Conservation (phyloP, 768 basidiomycete genomes). For the Suillus brevipes region DNA sequence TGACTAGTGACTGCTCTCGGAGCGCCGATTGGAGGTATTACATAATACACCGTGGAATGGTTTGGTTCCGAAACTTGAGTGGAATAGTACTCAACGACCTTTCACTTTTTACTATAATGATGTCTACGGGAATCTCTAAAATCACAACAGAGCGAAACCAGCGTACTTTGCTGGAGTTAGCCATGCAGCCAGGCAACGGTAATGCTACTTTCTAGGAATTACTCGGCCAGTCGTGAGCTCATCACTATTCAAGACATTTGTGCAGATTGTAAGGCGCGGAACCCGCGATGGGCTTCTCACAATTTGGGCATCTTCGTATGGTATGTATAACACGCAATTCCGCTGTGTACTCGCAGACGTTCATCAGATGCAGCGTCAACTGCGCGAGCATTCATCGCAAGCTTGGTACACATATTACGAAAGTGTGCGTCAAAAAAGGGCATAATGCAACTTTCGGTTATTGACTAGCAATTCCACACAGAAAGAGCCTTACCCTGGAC, state of each 20-base stretch:
- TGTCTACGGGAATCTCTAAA: conserved; percentile 47
- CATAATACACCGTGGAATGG: conserved; percentile 1
- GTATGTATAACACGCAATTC: conserved; percentile 37
- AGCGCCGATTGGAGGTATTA: not conserved
- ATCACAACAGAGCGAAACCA: conserved; percentile 66
- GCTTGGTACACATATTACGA: conserved; percentile 89
- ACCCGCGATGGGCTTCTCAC: conserved; percentile 87
- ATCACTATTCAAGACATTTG: conserved; percentile 61
- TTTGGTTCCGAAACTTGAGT: too few species aligned
- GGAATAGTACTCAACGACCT: not conserved
- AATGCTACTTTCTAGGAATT: conserved; percentile 13
- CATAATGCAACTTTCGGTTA: not conserved
- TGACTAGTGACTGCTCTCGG: not conserved
- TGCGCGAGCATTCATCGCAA: conserved; percentile 94
- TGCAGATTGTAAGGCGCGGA: conserved; percentile 87
- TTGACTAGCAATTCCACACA: conserved; percentile 30
- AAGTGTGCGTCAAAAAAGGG: conserved; percentile 65
- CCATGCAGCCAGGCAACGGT: conserved; percentile 80
- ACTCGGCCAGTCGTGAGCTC: conserved; percentile 14
- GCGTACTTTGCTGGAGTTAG: conserved; percentile 66
- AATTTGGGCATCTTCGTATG: conserved; percentile 90
- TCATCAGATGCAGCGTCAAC: conserved; percentile 52
- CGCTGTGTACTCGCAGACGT: conserved; percentile 10
- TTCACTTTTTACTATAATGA: conserved; percentile 11
- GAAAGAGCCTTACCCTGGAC: conserved; percentile 89